These are phyloP conservation scores for Peronospora destructor DNA, from an alignment of 352 stramenopile species.

Conservation along the genomic window DNA sequence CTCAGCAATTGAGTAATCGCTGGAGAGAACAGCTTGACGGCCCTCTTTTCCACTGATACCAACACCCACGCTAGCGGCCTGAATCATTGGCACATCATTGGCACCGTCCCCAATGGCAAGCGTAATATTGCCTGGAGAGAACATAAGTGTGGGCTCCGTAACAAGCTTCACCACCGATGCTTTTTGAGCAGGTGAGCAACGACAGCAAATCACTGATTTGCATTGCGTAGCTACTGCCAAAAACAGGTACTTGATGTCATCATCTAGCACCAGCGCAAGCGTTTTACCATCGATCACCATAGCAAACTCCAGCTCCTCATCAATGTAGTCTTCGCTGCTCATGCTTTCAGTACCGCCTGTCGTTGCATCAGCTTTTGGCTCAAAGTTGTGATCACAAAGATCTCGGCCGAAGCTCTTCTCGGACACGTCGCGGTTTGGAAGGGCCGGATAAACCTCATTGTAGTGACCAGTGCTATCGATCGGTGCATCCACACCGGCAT, in stretches of 20 bases:
- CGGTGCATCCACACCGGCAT: slow-evolving; percentile 29
- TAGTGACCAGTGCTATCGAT: slow-evolving; percentile 40
- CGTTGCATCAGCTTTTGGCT: slow-evolving; percentile 47
- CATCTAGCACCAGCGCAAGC: slow-evolving; percentile 69
- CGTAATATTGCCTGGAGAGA: slow-evolving; percentile 83
- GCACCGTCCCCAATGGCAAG: slow-evolving; percentile 80
- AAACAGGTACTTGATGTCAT: slow-evolving; percentile 88
- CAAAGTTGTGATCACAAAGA: slow-evolving; percentile 58
- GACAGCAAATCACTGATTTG: slow-evolving; percentile 86
- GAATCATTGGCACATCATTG: slow-evolving; percentile 87
- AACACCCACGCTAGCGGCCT: slow-evolving; percentile 79
- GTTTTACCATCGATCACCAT: slow-evolving; percentile 89
- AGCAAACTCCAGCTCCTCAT: slow-evolving; percentile 81
- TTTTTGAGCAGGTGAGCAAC: slow-evolving; percentile 81
- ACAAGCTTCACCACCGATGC: slow-evolving; percentile 81
- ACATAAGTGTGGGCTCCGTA: slow-evolving; percentile 83
- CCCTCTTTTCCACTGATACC: slow-evolving; percentile 85
- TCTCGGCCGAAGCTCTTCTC: slow-evolving; percentile 50
- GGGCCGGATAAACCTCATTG: slow-evolving; percentile 63
- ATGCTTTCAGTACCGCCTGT: slow-evolving; percentile 24
- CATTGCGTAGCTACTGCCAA: slow-evolving; percentile 82
- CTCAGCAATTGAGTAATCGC: slow-evolving; percentile 79
- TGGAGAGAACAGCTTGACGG: slow-evolving; percentile 76
- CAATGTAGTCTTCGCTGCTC: slow-evolving; percentile 47
- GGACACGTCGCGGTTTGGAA: slow-evolving; percentile 45